Evolutionary conservation across 2,329 filamentous ascomycete genomes (phyloP), one percentile per base, ranked within the genome.

Genomic region (Whalleya microplaca): DNA sequence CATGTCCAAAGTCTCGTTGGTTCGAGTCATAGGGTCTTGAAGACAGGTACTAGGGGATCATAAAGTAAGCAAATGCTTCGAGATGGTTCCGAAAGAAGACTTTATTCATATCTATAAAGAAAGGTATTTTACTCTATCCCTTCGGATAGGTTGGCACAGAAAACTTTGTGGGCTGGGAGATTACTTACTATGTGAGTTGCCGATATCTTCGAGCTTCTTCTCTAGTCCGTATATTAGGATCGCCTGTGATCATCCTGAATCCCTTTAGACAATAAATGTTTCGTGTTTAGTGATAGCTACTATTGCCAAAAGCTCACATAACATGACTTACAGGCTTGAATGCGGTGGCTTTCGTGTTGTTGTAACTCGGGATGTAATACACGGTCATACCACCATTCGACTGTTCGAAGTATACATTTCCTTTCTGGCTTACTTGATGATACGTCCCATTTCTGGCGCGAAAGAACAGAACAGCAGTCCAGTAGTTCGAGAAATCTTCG

Each of bases 231-330:
- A 71, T 70, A 6, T 65, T 61, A 5, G 72, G 67, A 50, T 77
- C 69, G 20, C 76, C 77, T 37, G 76, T 68, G 32, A 78, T 69
- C 75, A 78, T 78, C 40, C 76, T 71, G 65, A 78, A 79, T 0
- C 76, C 65, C 64, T 66, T 20, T 5, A 6, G 2, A 63, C 32
- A 58, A 62, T 18, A 6, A 27, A 9, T 4, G 9, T 27, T 27
- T 27, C 9, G 4, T 4, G 4, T 9, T 27, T 9, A 27, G 23
- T 9, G 23, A 27, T 27, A 27, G 9, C n/a, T n/a, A n/a, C n/a
- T 27, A 27, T 27, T 27, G 4, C 23, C 9, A 47, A 3, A 19
- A 18, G 21, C 1, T 14, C 14, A 27, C n/a, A 40, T 1, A 16
- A 18, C 18, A 20, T 14, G 9, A 54, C 64, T 61, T 32, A 66